Evolutionary conservation across 768 basidiomycete species (phyloP), one percentile per base, ranked within the genome.

Genomic region (Rhodotorula taiwanensis): DNA sequence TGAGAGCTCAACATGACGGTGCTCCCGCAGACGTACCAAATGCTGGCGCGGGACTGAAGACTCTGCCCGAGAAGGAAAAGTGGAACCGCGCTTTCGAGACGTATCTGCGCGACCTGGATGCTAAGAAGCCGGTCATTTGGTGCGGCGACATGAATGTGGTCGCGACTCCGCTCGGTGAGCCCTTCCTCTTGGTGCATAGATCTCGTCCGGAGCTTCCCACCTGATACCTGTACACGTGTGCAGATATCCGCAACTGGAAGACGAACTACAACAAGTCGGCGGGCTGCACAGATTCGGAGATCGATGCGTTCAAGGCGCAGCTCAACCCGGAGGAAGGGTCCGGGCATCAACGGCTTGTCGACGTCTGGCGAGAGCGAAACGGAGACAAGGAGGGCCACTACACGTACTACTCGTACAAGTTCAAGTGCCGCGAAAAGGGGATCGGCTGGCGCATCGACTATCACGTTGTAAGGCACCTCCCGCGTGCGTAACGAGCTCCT

Each of bases 101-200:
- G 4, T 86, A 91, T 72, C 80, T 92, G 27, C 83, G 83, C 7
- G 79, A 82, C 28, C 77, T 92, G 5, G 87, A 91, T 75, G 81
- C 79, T 66, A 83, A 80, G 71, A 93, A 92, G 71, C 84, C 89
- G 5, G 86, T 93, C 15, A 86, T 93, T 58, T 92, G 90, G 90
- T 79, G 81, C 16, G 90, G 90, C 11, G 90, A 93, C 75, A 72
- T 92, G 60, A 93, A 93, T 64, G 87, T 89, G 47, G 88, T 89
- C 7, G 88, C 88, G 4, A 88, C 88, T 1, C 83, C 79, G 52
- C 78, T 81, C 55, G 88, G 87, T 86, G 44, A 44, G 28, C n/a
- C n/a, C n/a, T n/a, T 69, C 50, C 52, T 30, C n/a, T 15, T 18
- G 36, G 34, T 23, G 21, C 36, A 47, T 15, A 8, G 25, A 16